Conservation (phyloP, 306 rosid genomes). For the Vigna unguiculata region DNA sequence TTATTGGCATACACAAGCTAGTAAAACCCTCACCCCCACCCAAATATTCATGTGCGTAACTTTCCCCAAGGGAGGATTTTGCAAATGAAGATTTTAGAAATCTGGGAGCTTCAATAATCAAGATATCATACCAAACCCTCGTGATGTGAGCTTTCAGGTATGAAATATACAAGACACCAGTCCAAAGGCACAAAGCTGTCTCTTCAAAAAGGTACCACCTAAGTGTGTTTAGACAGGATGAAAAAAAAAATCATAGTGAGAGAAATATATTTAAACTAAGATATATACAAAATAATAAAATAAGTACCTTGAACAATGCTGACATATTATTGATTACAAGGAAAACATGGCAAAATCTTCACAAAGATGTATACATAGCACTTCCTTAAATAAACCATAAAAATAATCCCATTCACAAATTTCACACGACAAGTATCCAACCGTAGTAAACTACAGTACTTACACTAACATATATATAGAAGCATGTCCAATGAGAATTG, state of each 20-base stretch:
- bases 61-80: constrained; percentile 24
- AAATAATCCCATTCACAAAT: constrained; percentile 6
- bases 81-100: constrained; percentile 10
- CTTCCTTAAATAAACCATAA: constrained; percentile 19
- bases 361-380: background rate
- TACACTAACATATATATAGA: background rate
- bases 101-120: constrained; percentile 35
- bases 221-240: constrained; percentile 44
- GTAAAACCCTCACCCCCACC: background rate
- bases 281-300: constrained; percentile 20
- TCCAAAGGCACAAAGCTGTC: constrained; percentile 94
- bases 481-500: background rate
- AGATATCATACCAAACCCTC: constrained; percentile 75
- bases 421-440: constrained; percentile 4
- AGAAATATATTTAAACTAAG: constrained; percentile 11
- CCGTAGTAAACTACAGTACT: constrained; percentile 13
- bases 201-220: constrained; percentile 99
- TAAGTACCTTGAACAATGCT: constrained; percentile 18
- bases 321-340: constrained; percentile 32
- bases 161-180: constrained; percentile 74
- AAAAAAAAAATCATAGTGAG: constrained; percentile 27
- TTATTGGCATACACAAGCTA: background rate
- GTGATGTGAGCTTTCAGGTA: constrained; percentile 74
- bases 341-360: constrained; percentile 39
- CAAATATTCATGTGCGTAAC: background rate